Conservation (phyloP, 257 asterid genomes). For the Haberlea rhodopensis region DNA sequence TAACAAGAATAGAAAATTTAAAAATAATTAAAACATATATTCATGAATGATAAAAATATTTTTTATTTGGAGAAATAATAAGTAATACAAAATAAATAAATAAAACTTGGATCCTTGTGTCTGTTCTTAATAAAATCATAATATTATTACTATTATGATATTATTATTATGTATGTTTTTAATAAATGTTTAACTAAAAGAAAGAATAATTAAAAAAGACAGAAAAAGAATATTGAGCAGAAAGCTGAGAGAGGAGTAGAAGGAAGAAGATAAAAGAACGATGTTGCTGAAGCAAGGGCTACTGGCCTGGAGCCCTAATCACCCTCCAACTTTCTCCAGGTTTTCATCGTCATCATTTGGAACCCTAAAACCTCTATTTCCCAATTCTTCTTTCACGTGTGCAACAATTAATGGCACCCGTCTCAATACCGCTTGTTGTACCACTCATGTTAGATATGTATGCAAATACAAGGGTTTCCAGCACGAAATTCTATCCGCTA, state of each 20-base stretch:
- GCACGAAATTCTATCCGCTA: constrained; percentile 9
- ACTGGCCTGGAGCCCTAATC: constrained; percentile 48
- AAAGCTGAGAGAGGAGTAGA: background rate
- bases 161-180: too few relatives aligned
- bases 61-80: too few relatives aligned
- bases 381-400: constrained; percentile 29
- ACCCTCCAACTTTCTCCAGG: constrained; percentile 32
- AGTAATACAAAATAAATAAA: too few relatives aligned
- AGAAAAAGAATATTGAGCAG: too few relatives aligned
- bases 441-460: constrained; percentile 3
- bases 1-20: too few relatives aligned
- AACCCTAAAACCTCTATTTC: constrained; percentile 28
- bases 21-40: too few relatives aligned
- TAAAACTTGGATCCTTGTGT: too few relatives aligned
- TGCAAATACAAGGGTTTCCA: constrained; percentile 11
- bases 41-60: too few relatives aligned
- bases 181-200: too few relatives aligned
- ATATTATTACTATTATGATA: too few relatives aligned
- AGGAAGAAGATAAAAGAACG: constrained; percentile 39
- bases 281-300: constrained; percentile 56
- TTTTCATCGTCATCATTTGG: constrained; percentile 30
- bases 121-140: too few relatives aligned
- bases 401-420: constrained; percentile 28
- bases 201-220: too few relatives aligned
- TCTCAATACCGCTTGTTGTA: constrained; percentile 28